Evolutionary conservation across 2,329 filamentous ascomycete species (phyloP).

Genomic region (Colletotrichum endophyticum): DNA sequence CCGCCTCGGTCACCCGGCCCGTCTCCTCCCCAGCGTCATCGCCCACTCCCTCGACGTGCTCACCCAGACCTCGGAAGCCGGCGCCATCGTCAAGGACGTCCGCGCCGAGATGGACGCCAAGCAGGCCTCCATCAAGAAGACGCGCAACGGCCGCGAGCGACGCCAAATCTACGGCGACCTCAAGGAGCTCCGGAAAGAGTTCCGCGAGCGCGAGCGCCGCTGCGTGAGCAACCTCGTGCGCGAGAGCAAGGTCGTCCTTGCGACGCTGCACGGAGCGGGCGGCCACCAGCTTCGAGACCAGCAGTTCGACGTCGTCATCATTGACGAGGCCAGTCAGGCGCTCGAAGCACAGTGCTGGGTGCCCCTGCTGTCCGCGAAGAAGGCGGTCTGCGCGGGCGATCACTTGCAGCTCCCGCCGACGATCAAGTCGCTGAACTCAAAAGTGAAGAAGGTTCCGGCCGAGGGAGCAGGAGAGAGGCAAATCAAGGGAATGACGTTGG

Average conservation of each 20-base stretch:
- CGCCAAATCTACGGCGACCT: conserved; percentile 84
- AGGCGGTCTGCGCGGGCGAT: conserved; percentile 91
- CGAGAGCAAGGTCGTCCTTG: conserved; percentile 85
- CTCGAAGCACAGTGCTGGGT: conserved; percentile 98
- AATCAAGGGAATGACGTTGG: conserved; percentile 67
- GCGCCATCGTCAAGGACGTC: conserved; percentile 87
- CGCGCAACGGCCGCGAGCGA: conserved; percentile 78
- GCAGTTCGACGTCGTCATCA: conserved; percentile 89
- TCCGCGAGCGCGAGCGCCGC: conserved; percentile 79
- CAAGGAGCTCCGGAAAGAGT: conserved; percentile 86
- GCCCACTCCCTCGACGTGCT: conserved; percentile 91
- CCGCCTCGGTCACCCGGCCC: conserved; percentile 89
- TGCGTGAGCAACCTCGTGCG: conserved; percentile 79
- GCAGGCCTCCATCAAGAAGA: conserved; percentile 87
- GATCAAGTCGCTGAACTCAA: conserved; percentile 78
- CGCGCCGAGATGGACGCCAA: conserved; percentile 92
- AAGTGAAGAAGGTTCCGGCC: conserved; percentile 37
- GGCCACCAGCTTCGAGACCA: conserved; percentile 81
- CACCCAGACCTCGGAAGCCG: conserved; percentile 88
- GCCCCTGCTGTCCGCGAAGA: conserved; percentile 77
- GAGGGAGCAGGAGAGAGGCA: conserved; percentile 38
- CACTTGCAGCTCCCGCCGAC: conserved; percentile 94
- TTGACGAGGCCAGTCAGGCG: conserved; percentile 96
- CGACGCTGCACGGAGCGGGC: conserved; percentile 91
- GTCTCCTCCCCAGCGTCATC: conserved; percentile 85